Evolutionary conservation across 441 rosid species (phyloP), one percentile per base, ranked within the genome.

Genomic region (Breynia disticha): DNA sequence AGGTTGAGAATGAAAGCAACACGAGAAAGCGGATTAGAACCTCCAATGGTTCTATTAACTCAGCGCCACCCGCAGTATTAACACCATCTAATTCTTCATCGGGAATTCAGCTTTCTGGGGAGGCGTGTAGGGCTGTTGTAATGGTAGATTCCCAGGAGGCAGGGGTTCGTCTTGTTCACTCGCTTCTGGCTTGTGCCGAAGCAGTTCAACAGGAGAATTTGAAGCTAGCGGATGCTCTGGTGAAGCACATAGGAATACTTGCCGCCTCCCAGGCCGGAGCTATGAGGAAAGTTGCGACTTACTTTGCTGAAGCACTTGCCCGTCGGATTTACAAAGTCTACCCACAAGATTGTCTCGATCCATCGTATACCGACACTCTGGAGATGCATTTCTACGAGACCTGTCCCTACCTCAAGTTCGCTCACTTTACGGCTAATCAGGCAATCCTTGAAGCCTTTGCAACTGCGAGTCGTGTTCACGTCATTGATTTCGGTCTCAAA

Each of bases 361-460:
- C 80, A 21, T 75, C 86, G 8, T 67, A 69, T 57, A 66, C 81
- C 38, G 87, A 90, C 53, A 64, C 82, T 32, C 81, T 90, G 16
- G 87, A 90, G 89, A 81, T 77, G 84, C 96, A 90, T 69, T 90
- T 90, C 70, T 90, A 90, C 57, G 97, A 90, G 72, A 67, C 86
- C 1, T 84, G 94, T 49, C 95, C 97, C 0, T 87, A 90, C 52
- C 84, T 90, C 21, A 90, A 90, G 49, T 90, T 86, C 75, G 97
- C 95, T 12, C 97, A 90, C 35, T 90, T 90, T 73, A 86, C 91
- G 0, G 94, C 97, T n/a, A 86, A 90, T 58, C 97, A 90, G 70
- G 95, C 95, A 8, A 86, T 90, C 53, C 90, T 82, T 10, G 97
- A 86, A 57, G 97, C 97, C 18, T 84, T 90, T 28, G 78, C 79